These are phyloP conservation scores for Fomitopsis serialis DNA, from an alignment of 768 basidiomycete species.

Conservation along the genomic window DNA sequence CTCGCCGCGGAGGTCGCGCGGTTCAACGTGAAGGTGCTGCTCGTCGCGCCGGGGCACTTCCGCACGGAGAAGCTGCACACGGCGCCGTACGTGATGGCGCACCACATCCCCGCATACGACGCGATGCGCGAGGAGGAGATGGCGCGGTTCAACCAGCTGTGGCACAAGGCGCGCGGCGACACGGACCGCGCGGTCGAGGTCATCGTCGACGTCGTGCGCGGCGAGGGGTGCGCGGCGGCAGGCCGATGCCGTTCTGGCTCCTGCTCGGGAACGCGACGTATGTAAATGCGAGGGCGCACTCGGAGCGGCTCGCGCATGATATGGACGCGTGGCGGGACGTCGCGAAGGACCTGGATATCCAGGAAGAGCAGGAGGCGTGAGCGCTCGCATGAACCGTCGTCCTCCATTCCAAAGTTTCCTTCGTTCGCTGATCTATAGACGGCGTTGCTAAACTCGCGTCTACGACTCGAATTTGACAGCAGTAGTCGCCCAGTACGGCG, in stretches of 20 bases:
- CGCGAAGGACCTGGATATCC: conserved; percentile 21
- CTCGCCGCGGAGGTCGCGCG: conserved; percentile 47
- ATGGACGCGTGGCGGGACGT: conserved; percentile 55
- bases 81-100: conserved; percentile 19
- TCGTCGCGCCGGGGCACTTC: conserved; percentile 57
- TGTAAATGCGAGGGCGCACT: conserved; percentile 43
- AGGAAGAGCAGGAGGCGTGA: no score
- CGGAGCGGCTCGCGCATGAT: conserved; percentile 33
- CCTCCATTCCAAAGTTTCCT: no score
- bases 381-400: no score
- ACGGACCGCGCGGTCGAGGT: conserved; percentile 52
- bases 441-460: no score
- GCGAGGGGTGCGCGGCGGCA: conserved; percentile 43
- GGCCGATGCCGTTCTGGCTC: conserved; percentile 43
- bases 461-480: no score
- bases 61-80: conserved; percentile 52
- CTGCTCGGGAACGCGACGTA: conserved; percentile 51
- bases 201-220: conserved; percentile 37
- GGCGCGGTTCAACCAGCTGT: conserved; percentile 3
- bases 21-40: conserved; percentile 49
- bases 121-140: conserved; percentile 28
- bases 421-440: no score
- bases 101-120: conserved; percentile 48
- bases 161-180: conserved; percentile 36
- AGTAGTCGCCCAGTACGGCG: no score